These are phyloP conservation scores for Venustampulla echinocandica DNA, from an alignment of 495 filamentous ascomycete genomes.

Conservation along the genomic window DNA sequence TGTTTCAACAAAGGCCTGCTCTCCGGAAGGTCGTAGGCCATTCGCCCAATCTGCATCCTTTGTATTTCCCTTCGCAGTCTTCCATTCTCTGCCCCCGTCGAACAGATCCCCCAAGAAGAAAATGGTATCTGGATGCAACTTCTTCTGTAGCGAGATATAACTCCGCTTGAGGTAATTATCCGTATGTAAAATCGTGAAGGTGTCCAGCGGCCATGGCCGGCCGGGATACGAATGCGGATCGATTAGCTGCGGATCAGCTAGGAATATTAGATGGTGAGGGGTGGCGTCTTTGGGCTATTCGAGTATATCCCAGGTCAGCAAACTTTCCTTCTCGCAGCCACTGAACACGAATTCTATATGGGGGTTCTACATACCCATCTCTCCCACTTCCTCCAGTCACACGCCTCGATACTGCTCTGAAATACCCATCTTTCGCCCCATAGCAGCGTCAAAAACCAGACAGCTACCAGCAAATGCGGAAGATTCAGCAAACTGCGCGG, in stretches of 20 bases:
- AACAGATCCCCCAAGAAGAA: slow-evolving; percentile 94
- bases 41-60: slow-evolving; percentile 50
- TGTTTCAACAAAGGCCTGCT: slow-evolving; percentile 46
- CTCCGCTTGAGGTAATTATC: slow-evolving; percentile 82
- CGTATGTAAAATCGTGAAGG: slow-evolving; percentile 70
- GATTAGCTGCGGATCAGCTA: slow-evolving; percentile 96
- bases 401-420: slow-evolving; percentile 53
- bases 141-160: slow-evolving; percentile 60
- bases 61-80: slow-evolving; percentile 48
- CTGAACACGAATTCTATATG: background rate
- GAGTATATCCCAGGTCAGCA: slow-evolving; percentile 2
- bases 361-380: slow-evolving; percentile 60
- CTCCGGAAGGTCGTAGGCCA: slow-evolving; percentile 35
- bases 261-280: slow-evolving; percentile 78
- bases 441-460: slow-evolving; percentile 74
- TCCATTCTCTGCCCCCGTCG: slow-evolving; percentile 95
- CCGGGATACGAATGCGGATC: slow-evolving; percentile 95
- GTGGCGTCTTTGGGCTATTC: slow-evolving; percentile 66
- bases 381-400: slow-evolving; percentile 83
- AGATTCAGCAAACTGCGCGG: slow-evolving; percentile 40
- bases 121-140: slow-evolving; percentile 69
- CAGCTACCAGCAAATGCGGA: slow-evolving; percentile 52
- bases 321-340: background rate
- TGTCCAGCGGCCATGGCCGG: slow-evolving; percentile 79
- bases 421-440: slow-evolving; percentile 85